phyloP scores from a whole-genome alignment of 2,329 filamentous ascomycete species.

The Coleophoma cylindrospora region DNA sequence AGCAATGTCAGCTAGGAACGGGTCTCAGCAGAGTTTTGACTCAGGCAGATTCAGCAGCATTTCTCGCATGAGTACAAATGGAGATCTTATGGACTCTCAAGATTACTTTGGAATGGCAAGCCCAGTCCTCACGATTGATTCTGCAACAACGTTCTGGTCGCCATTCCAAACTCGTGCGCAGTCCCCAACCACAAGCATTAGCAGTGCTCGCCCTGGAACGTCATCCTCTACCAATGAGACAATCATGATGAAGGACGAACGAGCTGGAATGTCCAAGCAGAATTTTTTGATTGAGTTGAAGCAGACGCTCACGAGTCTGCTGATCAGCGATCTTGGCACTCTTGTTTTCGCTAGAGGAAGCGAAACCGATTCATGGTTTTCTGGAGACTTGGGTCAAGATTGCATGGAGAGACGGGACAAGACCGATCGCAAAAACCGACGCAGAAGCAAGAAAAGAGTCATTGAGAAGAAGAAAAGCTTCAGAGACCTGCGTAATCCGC shows the following conservation, averaged over 20 bases:
- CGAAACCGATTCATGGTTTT: constrained; percentile 84
- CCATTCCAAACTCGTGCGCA: constrained; percentile 66
- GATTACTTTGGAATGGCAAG: constrained; percentile 67
- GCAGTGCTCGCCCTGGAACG: constrained; percentile 58
- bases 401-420: constrained; percentile 58
- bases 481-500: constrained; percentile 52
- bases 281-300: constrained; percentile 74
- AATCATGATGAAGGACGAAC: constrained; percentile 50
- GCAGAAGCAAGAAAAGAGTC: constrained; percentile 43
- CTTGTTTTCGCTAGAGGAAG: constrained; percentile 78
- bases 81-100: constrained; percentile 64
- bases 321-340: constrained; percentile 85
- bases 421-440: constrained; percentile 38
- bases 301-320: constrained; percentile 74
- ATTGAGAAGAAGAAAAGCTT: constrained; percentile 67
- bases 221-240: constrained; percentile 65
- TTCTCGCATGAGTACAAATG: constrained; percentile 49
- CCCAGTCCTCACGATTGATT: constrained; percentile 67
- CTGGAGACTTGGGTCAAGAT: constrained; percentile 54
- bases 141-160: constrained; percentile 82
- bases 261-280: constrained; percentile 62
- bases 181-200: constrained; percentile 57
- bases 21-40: constrained; percentile 66
- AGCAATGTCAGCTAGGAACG: constrained; percentile 53
- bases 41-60: constrained; percentile 60